Percentiles rank a stretch among this genome's conserved stretches.
phyloP scores from a whole-genome alignment of 2,329 filamentous ascomycete genomes.

The Sclerotinia spermophila region DNA sequence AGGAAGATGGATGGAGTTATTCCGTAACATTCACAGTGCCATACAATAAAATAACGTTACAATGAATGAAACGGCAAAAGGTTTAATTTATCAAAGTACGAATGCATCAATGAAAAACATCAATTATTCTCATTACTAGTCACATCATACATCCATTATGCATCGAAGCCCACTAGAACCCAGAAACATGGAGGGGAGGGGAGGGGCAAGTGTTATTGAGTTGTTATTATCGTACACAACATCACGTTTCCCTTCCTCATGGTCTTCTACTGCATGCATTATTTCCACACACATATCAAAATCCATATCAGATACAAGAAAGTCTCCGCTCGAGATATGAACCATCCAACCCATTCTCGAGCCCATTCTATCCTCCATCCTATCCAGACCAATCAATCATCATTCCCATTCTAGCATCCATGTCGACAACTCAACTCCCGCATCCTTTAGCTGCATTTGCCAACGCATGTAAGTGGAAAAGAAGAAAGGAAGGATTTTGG shows the following conservation, averaged over 20 bases:
- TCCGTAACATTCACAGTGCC: background rate
- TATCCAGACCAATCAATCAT: background rate
- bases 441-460: background rate
- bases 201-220: background rate
- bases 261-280: background rate
- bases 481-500: too few relatives aligned
- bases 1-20: background rate
- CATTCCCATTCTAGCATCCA: background rate
- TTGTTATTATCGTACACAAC: too few relatives aligned
- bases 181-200: too few relatives aligned
- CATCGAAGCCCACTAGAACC: background rate
- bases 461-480: constrained; percentile 12
- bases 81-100: background rate
- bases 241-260: background rate
- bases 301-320: background rate
- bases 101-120: background rate
- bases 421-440: constrained; percentile 6
- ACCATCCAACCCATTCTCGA: background rate
- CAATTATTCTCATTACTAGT: background rate
- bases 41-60: background rate
- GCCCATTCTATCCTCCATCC: background rate
- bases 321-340: background rate
- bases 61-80: background rate
- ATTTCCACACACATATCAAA: background rate
- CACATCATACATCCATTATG: background rate